A percentile compares a stretch with the other conserved stretches of the same genome.
These are phyloP conservation scores for Phytophthora foliorum DNA, from an alignment of 352 stramenopile species.

Conservation along the genomic window DNA sequence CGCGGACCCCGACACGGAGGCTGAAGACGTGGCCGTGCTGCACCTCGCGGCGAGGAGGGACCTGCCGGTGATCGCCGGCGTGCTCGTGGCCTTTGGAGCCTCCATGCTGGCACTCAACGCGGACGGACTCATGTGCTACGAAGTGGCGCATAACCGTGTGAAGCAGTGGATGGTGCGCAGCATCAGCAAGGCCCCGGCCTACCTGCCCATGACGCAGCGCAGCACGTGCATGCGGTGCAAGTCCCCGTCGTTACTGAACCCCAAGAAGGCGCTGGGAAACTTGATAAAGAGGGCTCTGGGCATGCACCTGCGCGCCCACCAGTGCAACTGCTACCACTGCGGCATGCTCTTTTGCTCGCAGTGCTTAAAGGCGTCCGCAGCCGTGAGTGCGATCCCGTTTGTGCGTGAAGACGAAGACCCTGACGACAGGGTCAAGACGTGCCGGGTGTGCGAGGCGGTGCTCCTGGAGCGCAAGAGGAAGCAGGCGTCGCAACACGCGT, in stretches of 20 bases:
- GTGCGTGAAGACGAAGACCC: slow-evolving; percentile 65
- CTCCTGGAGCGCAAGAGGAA: slow-evolving; percentile 72
- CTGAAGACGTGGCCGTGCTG: slow-evolving; percentile 69
- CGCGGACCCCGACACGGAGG: slow-evolving; percentile 67
- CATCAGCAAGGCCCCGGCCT: slow-evolving; percentile 60
- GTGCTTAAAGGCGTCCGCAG: slow-evolving; percentile 65
- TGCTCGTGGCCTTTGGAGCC: slow-evolving; percentile 71
- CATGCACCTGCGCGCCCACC: slow-evolving; percentile 49
- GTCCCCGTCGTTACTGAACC: slow-evolving; percentile 48
- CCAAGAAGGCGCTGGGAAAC: slow-evolving; percentile 62
- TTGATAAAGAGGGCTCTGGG: slow-evolving; percentile 68
- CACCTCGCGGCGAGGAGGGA: slow-evolving; percentile 64
- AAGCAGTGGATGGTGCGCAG: slow-evolving; percentile 78
- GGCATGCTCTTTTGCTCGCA: slow-evolving; percentile 78
- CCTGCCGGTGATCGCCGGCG: slow-evolving; percentile 61
- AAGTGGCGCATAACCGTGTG: slow-evolving; percentile 71
- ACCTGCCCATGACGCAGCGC: slow-evolving; percentile 58
- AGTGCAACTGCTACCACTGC: slow-evolving; percentile 89
- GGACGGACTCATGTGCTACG: slow-evolving; percentile 82
- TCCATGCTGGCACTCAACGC: slow-evolving; percentile 71
- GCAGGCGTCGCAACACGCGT: slow-evolving; percentile 53
- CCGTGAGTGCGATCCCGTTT: slow-evolving; percentile 64
- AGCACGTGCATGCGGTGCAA: slow-evolving; percentile 85
- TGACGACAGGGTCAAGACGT: slow-evolving; percentile 63
- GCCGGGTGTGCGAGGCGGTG: slow-evolving; percentile 66